Conservation (phyloP, 176 grass and related monocot genomes). For the Cenchrus fungigraminus region DNA sequence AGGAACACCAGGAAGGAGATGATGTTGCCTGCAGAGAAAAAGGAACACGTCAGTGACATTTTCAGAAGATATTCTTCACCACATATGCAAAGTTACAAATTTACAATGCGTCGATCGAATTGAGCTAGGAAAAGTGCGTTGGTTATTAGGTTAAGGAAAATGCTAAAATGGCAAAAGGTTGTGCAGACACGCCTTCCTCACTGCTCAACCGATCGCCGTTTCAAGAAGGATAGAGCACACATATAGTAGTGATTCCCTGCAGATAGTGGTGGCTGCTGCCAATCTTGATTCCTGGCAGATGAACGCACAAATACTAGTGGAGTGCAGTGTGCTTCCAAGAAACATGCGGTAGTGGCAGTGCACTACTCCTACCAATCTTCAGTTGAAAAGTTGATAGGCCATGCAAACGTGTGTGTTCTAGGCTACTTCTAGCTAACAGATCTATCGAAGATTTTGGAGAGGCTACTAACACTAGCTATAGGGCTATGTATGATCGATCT, state of each 20-base stretch:
- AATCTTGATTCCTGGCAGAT: neutral
- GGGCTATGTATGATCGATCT: neutral
- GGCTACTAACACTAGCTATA: neutral
- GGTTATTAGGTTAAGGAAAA: constrained; percentile 16
- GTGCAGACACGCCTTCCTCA: constrained; percentile 40
- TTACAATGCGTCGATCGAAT: neutral
- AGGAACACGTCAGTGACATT: constrained; percentile 11
- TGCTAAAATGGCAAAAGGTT: constrained; percentile 23
- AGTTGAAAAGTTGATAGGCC: constrained; percentile 23
- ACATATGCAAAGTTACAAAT: neutral
- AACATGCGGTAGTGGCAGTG: neutral
- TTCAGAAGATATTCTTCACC: neutral
- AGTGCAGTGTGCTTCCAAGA: neutral
- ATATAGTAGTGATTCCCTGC: neutral
- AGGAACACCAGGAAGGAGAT: constrained; percentile 89
- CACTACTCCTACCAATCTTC: neutral
- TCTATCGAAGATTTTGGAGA: constrained; percentile 25
- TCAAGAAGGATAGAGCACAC: neutral
- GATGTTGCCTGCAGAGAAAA: constrained; percentile 70
- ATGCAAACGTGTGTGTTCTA: neutral
- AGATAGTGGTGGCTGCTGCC: constrained; percentile 29
- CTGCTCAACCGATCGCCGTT: constrained; percentile 53
- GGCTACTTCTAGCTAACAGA: neutral
- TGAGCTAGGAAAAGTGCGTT: neutral
- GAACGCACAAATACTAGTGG: neutral